phyloP scores from a whole-genome alignment of 495 filamentous ascomycete species.

The Podospora pseudocomata region DNA sequence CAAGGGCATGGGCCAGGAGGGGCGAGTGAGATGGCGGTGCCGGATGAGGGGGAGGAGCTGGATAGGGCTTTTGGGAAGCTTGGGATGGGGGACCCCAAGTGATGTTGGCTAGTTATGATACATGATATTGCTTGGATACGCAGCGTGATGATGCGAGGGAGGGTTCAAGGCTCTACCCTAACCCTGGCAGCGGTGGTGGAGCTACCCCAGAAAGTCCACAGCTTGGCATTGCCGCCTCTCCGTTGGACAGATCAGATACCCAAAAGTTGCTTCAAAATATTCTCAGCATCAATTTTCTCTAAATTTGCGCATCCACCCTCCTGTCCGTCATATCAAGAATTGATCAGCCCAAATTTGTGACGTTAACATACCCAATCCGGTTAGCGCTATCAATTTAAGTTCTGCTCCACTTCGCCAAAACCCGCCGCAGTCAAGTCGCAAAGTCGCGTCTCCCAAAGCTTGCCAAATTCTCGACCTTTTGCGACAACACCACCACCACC shows the following conservation, averaged over 20 bases:
- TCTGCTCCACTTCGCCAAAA: background rate
- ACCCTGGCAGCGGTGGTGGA: background rate
- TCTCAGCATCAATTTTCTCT: background rate
- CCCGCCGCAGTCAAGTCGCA: background rate
- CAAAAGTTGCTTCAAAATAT: background rate
- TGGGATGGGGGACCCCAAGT: constrained; percentile 28
- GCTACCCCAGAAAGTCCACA: background rate
- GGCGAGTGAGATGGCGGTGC: constrained; percentile 44
- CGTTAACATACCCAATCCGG: background rate
- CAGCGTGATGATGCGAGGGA: background rate
- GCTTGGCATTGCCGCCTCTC: background rate
- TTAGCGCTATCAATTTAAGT: background rate
- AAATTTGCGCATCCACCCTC: background rate
- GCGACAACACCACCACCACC: background rate
- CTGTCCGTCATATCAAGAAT: background rate
- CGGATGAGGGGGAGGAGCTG: constrained; percentile 70
- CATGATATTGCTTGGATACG: background rate
- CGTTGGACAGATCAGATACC: background rate
- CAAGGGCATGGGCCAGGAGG: constrained; percentile 36
- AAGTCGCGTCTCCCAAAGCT: background rate
- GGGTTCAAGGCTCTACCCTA: background rate
- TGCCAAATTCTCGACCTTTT: background rate
- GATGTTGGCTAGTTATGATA: background rate
- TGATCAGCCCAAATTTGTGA: background rate
- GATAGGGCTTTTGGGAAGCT: constrained; percentile 85